Base-by-base conservation (phyloP, 108 stramenopile genomes). In the Cyclotella sp. region DNA sequence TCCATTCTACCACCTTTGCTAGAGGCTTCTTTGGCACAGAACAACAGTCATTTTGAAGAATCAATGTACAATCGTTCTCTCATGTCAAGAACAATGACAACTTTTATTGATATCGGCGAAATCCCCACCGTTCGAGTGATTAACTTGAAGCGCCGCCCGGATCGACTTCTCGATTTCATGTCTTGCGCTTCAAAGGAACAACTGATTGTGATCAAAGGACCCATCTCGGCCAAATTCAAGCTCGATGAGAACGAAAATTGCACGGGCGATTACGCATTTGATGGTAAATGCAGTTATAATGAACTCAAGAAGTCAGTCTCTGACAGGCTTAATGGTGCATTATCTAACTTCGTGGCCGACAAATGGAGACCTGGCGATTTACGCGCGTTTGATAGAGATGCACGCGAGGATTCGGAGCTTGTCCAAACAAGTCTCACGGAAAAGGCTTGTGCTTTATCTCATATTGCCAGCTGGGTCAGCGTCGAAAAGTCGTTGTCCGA, bases 361-460 rank as follows among this genome's bases (percentile, higher is more conserved):
- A 78, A 84, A 49, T 95, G 94, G 94, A 75, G 88, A 40, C 94
- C 94, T 22, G 73, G 83, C 13, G 91, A 95, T 60, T 70, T 95
- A 57, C 73, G 81, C 71, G 85, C 89, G 44, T 93, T 95, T 68
- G 94, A 95, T 63, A 80, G 40, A 47, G 61, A 90, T 67, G 94
- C 94, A 27, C 68, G 77, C n/a, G 76, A 77, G 39, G 77, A 75
- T 44, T 86, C 81, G 11, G 70, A 73, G 15, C 55, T 78, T 44
- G 89, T 89, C n/a, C 53, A 60, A 19, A 79, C 78, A 16, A 90
- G 84, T 29, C 61, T 74, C 10, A 87, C 78, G 30, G 93, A 93
- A 63, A 80, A 79, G 51, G 90, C 89, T 14, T 91, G 90, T 84
- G 86, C 90, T 24, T 64, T 91, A 12, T 93, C 93, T 30, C 93